phyloP scores from a whole-genome alignment of 2,329 filamentous ascomycete species.

The Xylaria sp. region DNA sequence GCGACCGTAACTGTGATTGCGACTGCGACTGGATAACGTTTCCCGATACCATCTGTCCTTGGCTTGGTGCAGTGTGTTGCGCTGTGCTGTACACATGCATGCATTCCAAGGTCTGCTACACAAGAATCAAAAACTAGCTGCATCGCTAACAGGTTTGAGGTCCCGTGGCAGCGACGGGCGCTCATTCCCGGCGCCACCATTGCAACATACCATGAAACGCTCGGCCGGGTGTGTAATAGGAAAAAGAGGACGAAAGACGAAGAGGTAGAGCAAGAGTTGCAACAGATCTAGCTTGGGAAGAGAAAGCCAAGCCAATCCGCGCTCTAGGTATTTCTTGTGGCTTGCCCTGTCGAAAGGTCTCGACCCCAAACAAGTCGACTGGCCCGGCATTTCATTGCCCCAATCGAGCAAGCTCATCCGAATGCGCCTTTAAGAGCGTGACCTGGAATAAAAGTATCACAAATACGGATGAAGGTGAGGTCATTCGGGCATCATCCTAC shows the following conservation, averaged over 20 bases:
- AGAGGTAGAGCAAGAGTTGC: background rate
- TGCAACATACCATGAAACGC: constrained; percentile 24
- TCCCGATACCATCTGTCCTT: constrained; percentile 14
- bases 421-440: background rate
- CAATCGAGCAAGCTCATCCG: constrained; percentile 17
- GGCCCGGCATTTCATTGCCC: constrained; percentile 17
- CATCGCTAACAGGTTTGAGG: constrained; percentile 24
- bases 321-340: constrained; percentile 20
- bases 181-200: constrained; percentile 26
- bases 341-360: constrained; percentile 17
- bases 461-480: constrained; percentile 1
- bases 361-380: constrained; percentile 15
- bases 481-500: constrained; percentile 11
- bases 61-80: constrained; percentile 16
- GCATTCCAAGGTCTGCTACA: constrained; percentile 24
- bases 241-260: background rate
- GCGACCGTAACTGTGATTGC: constrained; percentile 19
- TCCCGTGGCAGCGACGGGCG: constrained; percentile 21
- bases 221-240: background rate
- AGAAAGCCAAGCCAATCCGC: constrained; percentile 2
- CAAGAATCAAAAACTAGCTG: constrained; percentile 17
- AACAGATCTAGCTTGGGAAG: background rate
- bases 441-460: background rate
- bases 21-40: constrained; percentile 23
- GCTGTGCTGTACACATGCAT: constrained; percentile 25